phyloP scores from a whole-genome alignment of 78 protist species.

The Guillardia theta region DNA sequence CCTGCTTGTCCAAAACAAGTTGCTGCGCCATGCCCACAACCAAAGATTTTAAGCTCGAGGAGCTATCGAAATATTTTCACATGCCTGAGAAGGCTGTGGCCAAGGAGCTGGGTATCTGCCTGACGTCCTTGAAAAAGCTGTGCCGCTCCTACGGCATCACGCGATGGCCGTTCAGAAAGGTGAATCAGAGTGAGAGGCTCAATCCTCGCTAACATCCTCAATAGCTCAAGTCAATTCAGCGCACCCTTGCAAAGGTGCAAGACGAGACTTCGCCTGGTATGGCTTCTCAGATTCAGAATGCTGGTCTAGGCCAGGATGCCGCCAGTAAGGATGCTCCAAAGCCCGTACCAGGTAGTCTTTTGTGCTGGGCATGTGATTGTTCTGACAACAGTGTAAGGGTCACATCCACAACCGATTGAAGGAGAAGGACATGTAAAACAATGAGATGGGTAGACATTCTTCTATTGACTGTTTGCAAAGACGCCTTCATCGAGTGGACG shows the following conservation, averaged over 20 bases:
- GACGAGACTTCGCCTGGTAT: neutral
- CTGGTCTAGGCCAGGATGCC: no score
- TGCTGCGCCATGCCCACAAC: neutral
- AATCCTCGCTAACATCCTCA: neutral
- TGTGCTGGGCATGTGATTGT: no score
- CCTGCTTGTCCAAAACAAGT: neutral
- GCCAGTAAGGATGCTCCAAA: no score
- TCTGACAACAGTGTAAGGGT: no score
- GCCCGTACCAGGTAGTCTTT: no score
- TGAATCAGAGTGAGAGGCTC: neutral
- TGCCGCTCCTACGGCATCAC: slow-evolving; percentile 41
- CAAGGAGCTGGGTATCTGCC: slow-evolving; percentile 38
- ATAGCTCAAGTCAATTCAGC: slow-evolving; percentile 14
- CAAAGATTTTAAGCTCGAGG: slow-evolving; percentile 34
- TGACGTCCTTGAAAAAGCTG: slow-evolving; percentile 28
- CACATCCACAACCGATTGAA: no score
- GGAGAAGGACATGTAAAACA: no score
- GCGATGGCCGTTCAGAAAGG: slow-evolving; percentile 35
- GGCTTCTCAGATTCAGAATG: no score
- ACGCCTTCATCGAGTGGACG: neutral
- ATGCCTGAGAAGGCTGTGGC: slow-evolving; percentile 41
- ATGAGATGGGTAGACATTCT: no score
- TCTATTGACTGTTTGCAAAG: no score
- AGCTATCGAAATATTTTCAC: slow-evolving; percentile 27
- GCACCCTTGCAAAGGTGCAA: neutral